Evolutionary conservation across 2,329 filamentous ascomycete species (phyloP), one percentile per base, ranked within the genome.

Genomic region (Monilinia laxa): DNA sequence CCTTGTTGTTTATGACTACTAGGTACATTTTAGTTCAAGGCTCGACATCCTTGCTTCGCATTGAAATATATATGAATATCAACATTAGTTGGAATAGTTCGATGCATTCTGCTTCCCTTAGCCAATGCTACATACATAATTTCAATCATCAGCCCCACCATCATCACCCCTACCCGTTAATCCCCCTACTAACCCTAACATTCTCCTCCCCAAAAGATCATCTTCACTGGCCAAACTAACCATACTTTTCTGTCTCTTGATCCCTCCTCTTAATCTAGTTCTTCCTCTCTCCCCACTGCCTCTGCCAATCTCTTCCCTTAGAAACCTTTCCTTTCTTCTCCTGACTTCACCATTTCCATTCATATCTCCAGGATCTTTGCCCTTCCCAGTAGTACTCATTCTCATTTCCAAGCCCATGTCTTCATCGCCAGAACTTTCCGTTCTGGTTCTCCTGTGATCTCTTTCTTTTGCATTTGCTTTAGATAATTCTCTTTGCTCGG

Each of bases 361-460:
- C 54, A 69, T 3, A 54, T 56, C 60, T 12, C 52, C 49, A 11
- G 38, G 53, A 20, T 51, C 64, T n/a, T 47, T 49, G 4, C 64
- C 42, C 38, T 68, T 75, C 70, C 31, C 51, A 63, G 60, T 71
- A 69, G n/a, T 69, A 65, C 57, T 84, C 81, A 89, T 85, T 72
- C 84, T 87, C 81, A 97, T 97, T 78, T 97, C 93, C 12, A 97
- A 77, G 4, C 92, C 91, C 25, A 82, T 80, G 63, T 96, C 93
- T 70, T 97, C 93, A 45, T 95, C 92, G 0, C 87, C 91, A 14
- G 72, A 74, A 55, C 73, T 75, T 64, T 76, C 74, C 1, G 67
- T 72, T 23, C 59, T 70, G 53, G 53, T 54, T 65, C 72, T 67
- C 14, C 70, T 67, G 49, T 74, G 73, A 51, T 72, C 65, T 45